Percentiles rank a stretch among this genome's conserved stretches.
These are phyloP conservation scores for Ophiostoma sp. DNA, from an alignment of 2,329 filamentous ascomycete species.

Conservation along the genomic window DNA sequence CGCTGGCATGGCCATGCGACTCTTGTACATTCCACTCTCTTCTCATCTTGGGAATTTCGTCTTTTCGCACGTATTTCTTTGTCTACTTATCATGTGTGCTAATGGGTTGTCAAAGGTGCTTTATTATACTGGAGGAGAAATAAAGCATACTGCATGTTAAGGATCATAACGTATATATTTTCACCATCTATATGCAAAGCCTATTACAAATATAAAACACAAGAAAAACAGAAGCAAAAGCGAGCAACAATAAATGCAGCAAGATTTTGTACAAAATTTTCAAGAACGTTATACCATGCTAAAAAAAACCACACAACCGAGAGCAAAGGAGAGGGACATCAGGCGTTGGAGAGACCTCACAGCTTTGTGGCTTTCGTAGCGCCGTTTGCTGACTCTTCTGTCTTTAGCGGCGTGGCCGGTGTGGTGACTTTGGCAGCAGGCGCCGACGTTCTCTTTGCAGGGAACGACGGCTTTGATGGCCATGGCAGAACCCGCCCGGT, in stretches of 20 bases:
- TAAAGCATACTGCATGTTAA: background rate
- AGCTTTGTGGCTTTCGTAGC: background rate
- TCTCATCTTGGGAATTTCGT: conserved; percentile 17
- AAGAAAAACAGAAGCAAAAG: background rate
- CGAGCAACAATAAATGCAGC: background rate
- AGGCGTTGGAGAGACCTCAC: background rate
- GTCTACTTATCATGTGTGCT: background rate
- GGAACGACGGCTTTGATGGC: background rate
- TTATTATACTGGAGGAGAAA: background rate
- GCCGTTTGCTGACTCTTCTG: background rate
- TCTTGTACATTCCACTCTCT: conserved; percentile 21
- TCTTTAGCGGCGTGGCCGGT: background rate
- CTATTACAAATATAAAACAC: background rate
- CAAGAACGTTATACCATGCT: background rate
- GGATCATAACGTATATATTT: background rate
- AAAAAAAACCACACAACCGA: background rate
- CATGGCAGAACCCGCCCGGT: background rate
- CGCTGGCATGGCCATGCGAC: background rate
- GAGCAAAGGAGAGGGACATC: background rate
- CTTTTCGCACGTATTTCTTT: background rate
- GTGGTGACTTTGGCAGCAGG: background rate
- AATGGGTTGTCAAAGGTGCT: background rate
- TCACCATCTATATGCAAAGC: conserved; percentile 8
- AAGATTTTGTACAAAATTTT: background rate
- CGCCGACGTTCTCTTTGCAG: background rate